Evolutionary conservation across 164 flowering plant genomes (phyloP), one percentile per base, ranked within the genome.

Genomic region (Magnolia sinica): DNA sequence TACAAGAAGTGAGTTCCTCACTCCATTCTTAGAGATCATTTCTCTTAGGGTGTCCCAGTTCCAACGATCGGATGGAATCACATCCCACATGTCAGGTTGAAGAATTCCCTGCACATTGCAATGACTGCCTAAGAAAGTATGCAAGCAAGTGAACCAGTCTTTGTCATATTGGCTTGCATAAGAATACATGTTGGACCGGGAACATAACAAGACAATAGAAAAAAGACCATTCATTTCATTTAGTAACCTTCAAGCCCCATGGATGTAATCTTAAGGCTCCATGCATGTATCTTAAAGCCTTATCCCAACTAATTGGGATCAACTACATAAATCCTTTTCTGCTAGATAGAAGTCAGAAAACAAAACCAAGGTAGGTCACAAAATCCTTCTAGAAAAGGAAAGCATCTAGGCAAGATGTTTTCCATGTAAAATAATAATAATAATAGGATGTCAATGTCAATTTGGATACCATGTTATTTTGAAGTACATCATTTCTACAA

Each of bases 71-170:
- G 99, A 96, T 68, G 96, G 95, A 61, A 86, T 87, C 55, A 91
- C 96, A 59, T 81, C 87, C 99, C 98, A 92, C 99, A 96, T 92
- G 80, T 95, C 98, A 31, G 89, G 98, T 81, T 91, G 98, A 79
- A 95, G 87, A 81, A 95, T 84, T 72, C 98, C 98, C 97, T 95
- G 87, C 79, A 69, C 18, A 72, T 70, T 45, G 59, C 49, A 50
- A 51, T 16, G 67, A 65, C 49, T 10, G 1, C 23, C 31, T 24
- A 65, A 65, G 68, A 23, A 65, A 59, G 16, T 14, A 5, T 59
- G 64, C 16, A 59, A 9, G 63, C 14, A 58, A 10, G n/a, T 14
- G n/a, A 14, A 64, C 27, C 67, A 64, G 19, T 8, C 67, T 11
- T 8, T 64, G 19, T 22, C 67, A 64, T 22, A 19, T 19, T 27